Conservation (phyloP, 345 rosid genomes). For the Raphanus raphanistrum region DNA sequence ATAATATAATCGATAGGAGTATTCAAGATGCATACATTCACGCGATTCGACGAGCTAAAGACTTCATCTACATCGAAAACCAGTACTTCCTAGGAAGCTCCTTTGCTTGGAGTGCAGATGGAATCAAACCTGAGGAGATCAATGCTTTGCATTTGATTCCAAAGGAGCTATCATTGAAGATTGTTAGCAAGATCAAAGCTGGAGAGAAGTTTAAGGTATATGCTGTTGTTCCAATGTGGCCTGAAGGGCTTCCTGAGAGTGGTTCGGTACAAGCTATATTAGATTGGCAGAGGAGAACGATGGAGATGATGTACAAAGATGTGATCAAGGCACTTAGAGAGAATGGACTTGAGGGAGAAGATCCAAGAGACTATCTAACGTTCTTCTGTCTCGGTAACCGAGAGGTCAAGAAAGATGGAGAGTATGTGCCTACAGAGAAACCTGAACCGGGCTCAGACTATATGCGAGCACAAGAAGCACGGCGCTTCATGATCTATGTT, state of each 20-base stretch:
- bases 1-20: constrained; percentile 90
- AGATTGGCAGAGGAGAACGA: constrained; percentile 93
- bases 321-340: constrained; percentile 70
- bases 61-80: constrained; percentile 89
- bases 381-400: constrained; percentile 96
- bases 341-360: constrained; percentile 59
- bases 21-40: constrained; percentile 94
- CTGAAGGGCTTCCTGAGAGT: constrained; percentile 95
- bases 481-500: constrained; percentile 98
- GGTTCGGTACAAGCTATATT: constrained; percentile 92
- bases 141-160: constrained; percentile 87
- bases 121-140: constrained; percentile 84
- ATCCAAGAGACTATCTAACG: constrained; percentile 85
- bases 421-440: constrained; percentile 75
- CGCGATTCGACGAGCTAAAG: constrained; percentile 95
- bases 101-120: constrained; percentile 79
- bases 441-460: constrained; percentile 91
- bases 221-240: constrained; percentile 98
- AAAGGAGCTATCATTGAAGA: constrained; percentile 90
- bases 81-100: constrained; percentile 98
- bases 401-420: constrained; percentile 83
- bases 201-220: constrained; percentile 86
- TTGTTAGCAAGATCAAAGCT: constrained; percentile 86
- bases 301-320: constrained; percentile 98
- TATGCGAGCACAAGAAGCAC: constrained; percentile 82